Base-by-base conservation (phyloP, 352 stramenopile species). In the Globisporangium irregulare region DNA sequence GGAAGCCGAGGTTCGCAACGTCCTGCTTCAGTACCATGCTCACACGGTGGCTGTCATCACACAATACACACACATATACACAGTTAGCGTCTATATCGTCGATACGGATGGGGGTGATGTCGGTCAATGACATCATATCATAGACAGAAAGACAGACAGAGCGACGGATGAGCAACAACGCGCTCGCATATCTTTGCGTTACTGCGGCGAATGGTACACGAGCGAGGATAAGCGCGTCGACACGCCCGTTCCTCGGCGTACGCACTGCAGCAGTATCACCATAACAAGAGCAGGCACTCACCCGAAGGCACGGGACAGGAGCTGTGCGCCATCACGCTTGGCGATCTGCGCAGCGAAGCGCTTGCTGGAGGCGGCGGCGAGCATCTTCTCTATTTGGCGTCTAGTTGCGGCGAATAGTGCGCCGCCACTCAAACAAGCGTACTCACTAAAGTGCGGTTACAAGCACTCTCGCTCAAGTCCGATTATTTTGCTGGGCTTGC, bases 1-100 rank as follows among this genome's bases (percentile, higher is more conserved):
- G 83, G 78, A 95, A 97, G 56, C 90, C 88, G 59, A 96, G 79
- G 61, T 93, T 91, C 56, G 70, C 43, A 22, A 95, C 85, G 73
- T 95, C 88, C 71, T 94, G 75, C 78, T 93, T 93, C 43, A 95
- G 79, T 70, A 95, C 87, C 86, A 94, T 93, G 64, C 80, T 80
- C 62, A 95, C 87, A 48, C 85, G 84, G 73, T 95, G 86, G 59
- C 87, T 95, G 65, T 3, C 38, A 38, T 50, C 18, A 10, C 18
- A 22, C 1, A 12, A 22, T 10, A 22, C 7, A 22, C 18, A 4
- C 43, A 51, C 18, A 51, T 3, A 12, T 6, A 10, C n/a, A 34
- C 2, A 38, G 43, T 1, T 25, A 57, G 1, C 27, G 29, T 22
- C 3, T 15, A 34, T 9, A 29, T n/a, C 22, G 29, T 62, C 3